Percentiles rank a stretch among this genome's conserved stretches.
Evolutionary conservation across 2,329 filamentous ascomycete species (phyloP).

Genomic region (Truncatella angustata): DNA sequence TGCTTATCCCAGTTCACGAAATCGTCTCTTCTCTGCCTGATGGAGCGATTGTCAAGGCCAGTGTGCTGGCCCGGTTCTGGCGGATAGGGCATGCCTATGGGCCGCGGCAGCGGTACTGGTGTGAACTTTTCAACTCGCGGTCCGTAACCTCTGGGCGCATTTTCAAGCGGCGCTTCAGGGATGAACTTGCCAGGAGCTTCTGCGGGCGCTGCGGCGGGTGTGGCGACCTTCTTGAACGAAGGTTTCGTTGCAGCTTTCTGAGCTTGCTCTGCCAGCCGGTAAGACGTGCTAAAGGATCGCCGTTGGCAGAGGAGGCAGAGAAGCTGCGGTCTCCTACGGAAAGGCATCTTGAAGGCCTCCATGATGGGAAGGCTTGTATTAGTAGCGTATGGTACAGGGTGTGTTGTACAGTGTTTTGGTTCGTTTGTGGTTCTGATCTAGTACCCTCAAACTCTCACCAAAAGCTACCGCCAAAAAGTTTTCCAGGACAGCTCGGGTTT

Average conservation of each 20-base stretch:
- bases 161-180: slow-evolving; percentile 46
- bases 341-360: slow-evolving; percentile 14
- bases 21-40: slow-evolving; percentile 71
- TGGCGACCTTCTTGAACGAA: slow-evolving; percentile 15
- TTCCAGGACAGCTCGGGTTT: too few species aligned
- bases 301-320: slow-evolving; percentile 52
- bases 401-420: too few species aligned
- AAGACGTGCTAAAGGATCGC: slow-evolving; percentile 47
- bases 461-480: too few species aligned
- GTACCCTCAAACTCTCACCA: too few species aligned
- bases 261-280: slow-evolving; percentile 30
- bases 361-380: background rate
- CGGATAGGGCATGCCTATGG: slow-evolving; percentile 77
- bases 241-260: slow-evolving; percentile 11
- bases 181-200: too few species aligned
- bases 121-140: slow-evolving; percentile 53
- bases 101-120: slow-evolving; percentile 62
- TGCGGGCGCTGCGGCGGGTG: slow-evolving; percentile 12
- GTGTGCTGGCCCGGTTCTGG: slow-evolving; percentile 79
- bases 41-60: slow-evolving; percentile 66
- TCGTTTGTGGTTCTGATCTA: too few species aligned
- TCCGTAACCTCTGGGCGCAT: slow-evolving; percentile 61
- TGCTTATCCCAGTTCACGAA: slow-evolving; percentile 86
- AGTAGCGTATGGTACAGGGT: background rate
- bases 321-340: slow-evolving; percentile 31